Base-by-base conservation (phyloP, 495 filamentous ascomycete species). In the Penicillium soppii region DNA sequence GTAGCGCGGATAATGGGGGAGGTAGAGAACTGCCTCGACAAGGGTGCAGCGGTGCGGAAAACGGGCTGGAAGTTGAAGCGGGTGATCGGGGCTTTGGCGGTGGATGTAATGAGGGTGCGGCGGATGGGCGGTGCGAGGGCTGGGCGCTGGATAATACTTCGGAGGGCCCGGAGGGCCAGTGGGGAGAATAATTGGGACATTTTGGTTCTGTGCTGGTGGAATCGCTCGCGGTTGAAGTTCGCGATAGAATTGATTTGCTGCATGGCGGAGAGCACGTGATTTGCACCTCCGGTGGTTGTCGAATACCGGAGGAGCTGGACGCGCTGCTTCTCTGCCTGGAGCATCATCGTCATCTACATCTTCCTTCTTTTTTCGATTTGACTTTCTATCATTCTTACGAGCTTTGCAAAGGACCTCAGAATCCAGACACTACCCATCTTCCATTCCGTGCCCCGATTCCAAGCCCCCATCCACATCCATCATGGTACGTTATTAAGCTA, bases 1-100 rank as follows among this genome's bases (percentile, higher is more conserved):
- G 78, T 81, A 43, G 77, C 64, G 41, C 61, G 61, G 45, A 56
- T 61, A 25, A 68, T 57, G 6, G 72, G 62, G 13, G 77, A 73
- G 44, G 70, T 67, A 3, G 75, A 70, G 65, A 81, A 79, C 51
- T 70, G 55, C 40, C 75, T 29, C 15, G 48, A 10, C 17, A 57
- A 54, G 23, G 71, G 59, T 43, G 65, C 57, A 15, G 52, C 52
- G 44, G 62, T 66, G 64, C 62, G 68, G 65, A 70, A 63, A 44
- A 67, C 52, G 52, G 69, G 68, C 22, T 65, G 59, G 66, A 70
- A 71, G 45, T 55, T 65, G 59, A 63, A 58, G 53, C 53, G 57
- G 37, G 49, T 42, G 45, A 58, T 47, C n/a, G 62, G 50, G 41
- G 54, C 52, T 49, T 50, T 49, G 37, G 45, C 23, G 19, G 17